These are phyloP conservation scores for Alternaria gaisen DNA, from an alignment of 2,329 filamentous ascomycete species.

Conservation along the genomic window DNA sequence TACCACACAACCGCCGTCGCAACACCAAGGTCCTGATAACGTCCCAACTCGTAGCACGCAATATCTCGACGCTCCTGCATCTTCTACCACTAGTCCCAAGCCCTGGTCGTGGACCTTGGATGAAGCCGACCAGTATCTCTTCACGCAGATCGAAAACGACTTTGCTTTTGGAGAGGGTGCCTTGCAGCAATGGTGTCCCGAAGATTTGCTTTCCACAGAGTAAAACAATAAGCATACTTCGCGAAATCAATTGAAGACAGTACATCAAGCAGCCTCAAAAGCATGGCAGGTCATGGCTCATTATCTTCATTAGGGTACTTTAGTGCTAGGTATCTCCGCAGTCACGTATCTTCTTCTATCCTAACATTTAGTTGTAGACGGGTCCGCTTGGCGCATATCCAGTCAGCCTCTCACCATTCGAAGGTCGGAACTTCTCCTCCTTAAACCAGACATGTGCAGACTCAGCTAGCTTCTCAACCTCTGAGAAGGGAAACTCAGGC, in stretches of 20 bases:
- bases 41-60: background rate
- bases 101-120: conserved; percentile 43
- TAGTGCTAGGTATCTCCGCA: background rate
- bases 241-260: background rate
- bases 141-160: conserved; percentile 44
- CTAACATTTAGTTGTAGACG: conserved; percentile 13
- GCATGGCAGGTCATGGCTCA: background rate
- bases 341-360: background rate
- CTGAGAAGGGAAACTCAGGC: conserved; percentile 56
- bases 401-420: conserved; percentile 50
- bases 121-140: conserved; percentile 43
- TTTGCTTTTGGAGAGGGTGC: conserved; percentile 43
- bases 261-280: background rate
- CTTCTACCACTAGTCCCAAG: conserved; percentile 20
- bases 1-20: conserved; percentile 10
- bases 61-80: conserved; percentile 7
- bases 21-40: conserved; percentile 6
- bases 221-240: background rate
- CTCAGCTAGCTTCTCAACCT: conserved; percentile 57
- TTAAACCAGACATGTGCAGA: conserved; percentile 58
- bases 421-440: conserved; percentile 57
- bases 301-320: background rate
- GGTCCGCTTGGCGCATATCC: conserved; percentile 47
- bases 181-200: conserved; percentile 32
- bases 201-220: conserved; percentile 22